Evolutionary conservation across 108 stramenopile species (phyloP).

Genomic region (Nitzschia palea): DNA sequence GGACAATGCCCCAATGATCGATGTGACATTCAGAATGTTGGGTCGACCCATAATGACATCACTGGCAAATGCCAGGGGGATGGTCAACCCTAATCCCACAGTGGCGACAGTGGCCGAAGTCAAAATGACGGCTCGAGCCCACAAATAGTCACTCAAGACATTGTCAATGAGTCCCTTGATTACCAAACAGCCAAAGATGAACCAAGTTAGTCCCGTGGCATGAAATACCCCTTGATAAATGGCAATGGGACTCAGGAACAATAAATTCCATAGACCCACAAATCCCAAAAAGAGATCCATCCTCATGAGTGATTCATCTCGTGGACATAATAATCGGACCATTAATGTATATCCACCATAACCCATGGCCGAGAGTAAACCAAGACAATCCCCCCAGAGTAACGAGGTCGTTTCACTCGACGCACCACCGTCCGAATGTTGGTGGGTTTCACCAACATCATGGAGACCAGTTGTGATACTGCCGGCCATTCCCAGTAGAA

Average conservation of each 20-base stretch:
- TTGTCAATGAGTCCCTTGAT: conserved; percentile 86
- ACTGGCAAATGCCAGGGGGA: conserved; percentile 90
- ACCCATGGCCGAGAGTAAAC: conserved; percentile 75
- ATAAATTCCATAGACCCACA: conserved; percentile 80
- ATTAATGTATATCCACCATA: conserved; percentile 85
- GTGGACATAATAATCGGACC: conserved; percentile 67
- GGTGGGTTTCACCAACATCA: conserved; percentile 41
- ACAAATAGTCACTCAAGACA: conserved; percentile 92
- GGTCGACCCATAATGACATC: conserved; percentile 59
- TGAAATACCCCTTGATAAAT: conserved; percentile 42
- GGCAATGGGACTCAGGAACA: conserved; percentile 61
- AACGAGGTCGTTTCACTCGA: background rate
- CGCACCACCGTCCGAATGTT: conserved; percentile 4
- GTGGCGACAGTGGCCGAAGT: conserved; percentile 97
- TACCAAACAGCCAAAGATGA: conserved; percentile 63
- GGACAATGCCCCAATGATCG: conserved; percentile 63
- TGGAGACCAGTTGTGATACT: conserved; percentile 61
- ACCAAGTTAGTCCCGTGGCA: conserved; percentile 36
- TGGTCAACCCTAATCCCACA: conserved; percentile 94
- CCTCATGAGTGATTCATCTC: conserved; percentile 72
- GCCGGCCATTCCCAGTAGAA: conserved; percentile 66
- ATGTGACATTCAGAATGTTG: conserved; percentile 36
- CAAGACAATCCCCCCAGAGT: conserved; percentile 71
- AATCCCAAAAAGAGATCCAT: conserved; percentile 94
- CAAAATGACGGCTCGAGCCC: conserved; percentile 93